Percentiles rank a stretch among this genome's conserved stretches.
phyloP scores from a whole-genome alignment of 371 early-diverging fungal genomes.

The Rhizopus microsporus region DNA sequence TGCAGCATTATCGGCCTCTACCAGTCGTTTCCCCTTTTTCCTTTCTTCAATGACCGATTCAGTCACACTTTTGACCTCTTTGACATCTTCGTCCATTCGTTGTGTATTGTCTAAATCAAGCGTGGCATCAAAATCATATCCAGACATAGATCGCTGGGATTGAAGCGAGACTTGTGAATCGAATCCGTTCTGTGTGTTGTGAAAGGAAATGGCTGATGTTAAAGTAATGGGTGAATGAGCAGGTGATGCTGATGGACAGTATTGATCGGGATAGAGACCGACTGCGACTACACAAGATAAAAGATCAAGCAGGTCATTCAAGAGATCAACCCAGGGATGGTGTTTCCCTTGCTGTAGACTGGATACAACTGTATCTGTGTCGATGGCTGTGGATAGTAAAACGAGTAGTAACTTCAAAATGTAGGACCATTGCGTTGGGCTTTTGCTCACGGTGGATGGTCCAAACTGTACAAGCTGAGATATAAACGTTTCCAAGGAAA shows the following conservation, averaged over 20 bases:
- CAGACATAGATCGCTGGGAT: conserved; percentile 26
- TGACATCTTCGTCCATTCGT: conserved; percentile 27
- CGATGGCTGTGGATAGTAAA: conserved; percentile 14
- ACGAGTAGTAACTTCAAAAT: conserved; percentile 28
- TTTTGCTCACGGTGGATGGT: conserved; percentile 21
- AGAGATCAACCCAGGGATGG: conserved; percentile 24
- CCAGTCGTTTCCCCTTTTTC: conserved; percentile 5
- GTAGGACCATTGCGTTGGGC: conserved; percentile 43
- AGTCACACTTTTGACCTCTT: not conserved
- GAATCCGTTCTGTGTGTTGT: conserved; percentile 22
- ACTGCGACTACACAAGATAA: conserved; percentile 34
- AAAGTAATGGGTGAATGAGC: not conserved
- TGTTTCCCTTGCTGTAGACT: conserved; percentile 19
- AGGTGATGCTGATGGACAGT: not conserved
- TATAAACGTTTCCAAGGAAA: conserved; percentile 19
- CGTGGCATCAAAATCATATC: conserved; percentile 42
- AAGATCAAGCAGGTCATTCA: conserved; percentile 26
- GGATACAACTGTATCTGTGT: conserved; percentile 29
- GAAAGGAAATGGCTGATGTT: conserved; percentile 17
- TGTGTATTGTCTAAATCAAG: conserved; percentile 38
- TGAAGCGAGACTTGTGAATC: conserved; percentile 26
- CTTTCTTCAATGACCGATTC: not conserved
- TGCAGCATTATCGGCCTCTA: conserved; percentile 26
- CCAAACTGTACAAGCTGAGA: conserved; percentile 19
- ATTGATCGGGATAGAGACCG: conserved; percentile 30